Base-by-base conservation (phyloP, 257 asterid species). In the Nicotiana attenuata region DNA sequence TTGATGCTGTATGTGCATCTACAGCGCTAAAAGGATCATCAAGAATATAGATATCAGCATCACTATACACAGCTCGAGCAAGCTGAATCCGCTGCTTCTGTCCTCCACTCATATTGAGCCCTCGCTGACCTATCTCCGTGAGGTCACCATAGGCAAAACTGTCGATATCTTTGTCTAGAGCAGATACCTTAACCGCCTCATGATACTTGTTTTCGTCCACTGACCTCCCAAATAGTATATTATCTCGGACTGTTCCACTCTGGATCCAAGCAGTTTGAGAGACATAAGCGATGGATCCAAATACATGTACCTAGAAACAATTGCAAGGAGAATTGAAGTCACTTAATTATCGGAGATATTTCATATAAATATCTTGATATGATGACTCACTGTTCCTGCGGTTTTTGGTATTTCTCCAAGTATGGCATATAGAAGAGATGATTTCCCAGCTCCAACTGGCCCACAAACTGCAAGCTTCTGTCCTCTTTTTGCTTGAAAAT, bases 11-110 rank as follows among this genome's bases (percentile, higher is more conserved):
- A 53, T 92, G 97, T 80, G 98, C 98, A 89, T 93, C 98, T 10
- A 94, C 95, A 11, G 97, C 98, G 82, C 98, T 91, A 83, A 94
- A 94, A 78, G 98, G 97, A 78, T 94, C 98, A 29, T 94, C 98
- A 19, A 92, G 92, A 80, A 87, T 91, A 88, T 90, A 94, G 3
- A 94, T 90, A 16, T 94, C 94, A 6, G 95, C 92, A 83, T 91
- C 94, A 24, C 73, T 83, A 11, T 94, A 92, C 5, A 94, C 93
- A 2, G 97, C 97, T 79, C 98, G 93, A 61, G 98, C 98, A 15
- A 94, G 91, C 81, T 92, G 97, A 84, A 94, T 82, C 83, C 97
- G 85, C 85, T 94, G 98, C 85, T 92, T 94, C 84, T 94, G 98
- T 81, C 97, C 98, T 26, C 98, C 97, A 29, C 98, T 94, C 90